Evolutionary conservation across 495 filamentous ascomycete genomes (phyloP).

Genomic region (Xylaria curta): DNA sequence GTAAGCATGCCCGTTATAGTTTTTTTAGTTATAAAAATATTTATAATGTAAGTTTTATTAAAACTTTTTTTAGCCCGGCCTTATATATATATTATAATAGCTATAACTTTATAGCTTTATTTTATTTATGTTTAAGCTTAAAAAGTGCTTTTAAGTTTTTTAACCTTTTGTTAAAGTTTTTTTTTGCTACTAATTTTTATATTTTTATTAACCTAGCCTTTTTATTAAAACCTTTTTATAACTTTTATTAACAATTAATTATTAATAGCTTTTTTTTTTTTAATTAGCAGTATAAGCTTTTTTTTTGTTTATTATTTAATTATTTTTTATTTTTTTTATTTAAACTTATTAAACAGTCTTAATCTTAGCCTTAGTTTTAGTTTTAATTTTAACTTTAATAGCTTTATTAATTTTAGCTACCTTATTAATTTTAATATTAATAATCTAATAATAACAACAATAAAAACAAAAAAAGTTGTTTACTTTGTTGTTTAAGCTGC

Average conservation of each 20-base stretch:
- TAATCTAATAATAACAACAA: not conserved
- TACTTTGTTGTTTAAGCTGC: not conserved
- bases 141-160: not conserved
- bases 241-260: not conserved
- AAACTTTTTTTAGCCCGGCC: not conserved
- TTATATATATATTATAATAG: not conserved
- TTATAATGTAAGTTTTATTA: not conserved
- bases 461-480: not conserved
- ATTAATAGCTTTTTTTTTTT: not conserved
- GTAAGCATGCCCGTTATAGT: not conserved
- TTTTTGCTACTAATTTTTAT: not conserved
- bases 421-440: not conserved
- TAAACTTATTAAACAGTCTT: not conserved
- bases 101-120: not conserved
- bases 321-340: not conserved
- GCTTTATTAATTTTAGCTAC: not conserved
- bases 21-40: not conserved
- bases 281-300: not conserved
- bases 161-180: not conserved
- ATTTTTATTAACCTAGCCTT: not conserved
- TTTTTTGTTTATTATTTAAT: not conserved
- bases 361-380: not conserved
- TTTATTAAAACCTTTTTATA: not conserved
- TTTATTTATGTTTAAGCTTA: not conserved
- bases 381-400: too few relatives aligned